Conservation (phyloP, 1,284 basidiomycete species). For the Boletellus dicymbophilus region DNA sequence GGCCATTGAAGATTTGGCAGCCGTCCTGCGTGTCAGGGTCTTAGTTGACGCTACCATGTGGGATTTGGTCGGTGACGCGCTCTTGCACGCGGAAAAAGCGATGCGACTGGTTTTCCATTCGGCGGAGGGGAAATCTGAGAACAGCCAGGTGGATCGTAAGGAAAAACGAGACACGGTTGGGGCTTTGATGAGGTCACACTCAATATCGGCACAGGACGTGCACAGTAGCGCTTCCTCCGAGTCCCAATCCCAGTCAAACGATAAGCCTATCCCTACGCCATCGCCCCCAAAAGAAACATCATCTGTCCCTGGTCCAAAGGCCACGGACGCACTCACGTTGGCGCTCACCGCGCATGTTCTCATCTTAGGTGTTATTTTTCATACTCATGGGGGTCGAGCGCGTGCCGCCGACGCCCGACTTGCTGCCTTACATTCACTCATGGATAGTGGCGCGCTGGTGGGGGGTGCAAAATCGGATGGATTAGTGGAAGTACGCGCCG, state of each 20-base stretch:
- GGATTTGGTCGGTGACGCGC: slow-evolving; percentile 47
- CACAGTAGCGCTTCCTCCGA: slow-evolving; percentile 26
- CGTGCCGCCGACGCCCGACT: slow-evolving; percentile 48
- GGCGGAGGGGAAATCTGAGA: not conserved
- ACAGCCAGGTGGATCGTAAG: slow-evolving; percentile 12
- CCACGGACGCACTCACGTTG: slow-evolving; percentile 38
- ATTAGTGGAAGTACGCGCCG: slow-evolving; percentile 47
- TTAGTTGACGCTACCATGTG: slow-evolving; percentile 55
- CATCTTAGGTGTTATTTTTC: slow-evolving; percentile 57
- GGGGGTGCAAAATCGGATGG: slow-evolving; percentile 44
- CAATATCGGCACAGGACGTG: slow-evolving; percentile 31
- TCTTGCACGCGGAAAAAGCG: slow-evolving; percentile 45
- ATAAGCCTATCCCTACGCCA: not conserved
- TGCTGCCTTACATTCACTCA: slow-evolving; percentile 56
- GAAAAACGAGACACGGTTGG: slow-evolving; percentile 16
- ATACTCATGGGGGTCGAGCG: slow-evolving; percentile 55
- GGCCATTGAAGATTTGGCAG: slow-evolving; percentile 46
- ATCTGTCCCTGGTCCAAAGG: slow-evolving; percentile 18
- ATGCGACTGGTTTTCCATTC: slow-evolving; percentile 42
- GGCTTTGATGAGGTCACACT: slow-evolving; percentile 28
- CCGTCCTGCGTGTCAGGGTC: slow-evolving; percentile 51
- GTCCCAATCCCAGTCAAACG: slow-evolving; percentile 27
- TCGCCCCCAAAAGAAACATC: slow-evolving; percentile 2
- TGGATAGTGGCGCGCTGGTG: slow-evolving; percentile 58
- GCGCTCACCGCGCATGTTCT: slow-evolving; percentile 53